A percentile compares a stretch with the other conserved stretches of the same genome.
Conservation (phyloP, 208 protist species). For the Trichomonas vaginalis region DNA sequence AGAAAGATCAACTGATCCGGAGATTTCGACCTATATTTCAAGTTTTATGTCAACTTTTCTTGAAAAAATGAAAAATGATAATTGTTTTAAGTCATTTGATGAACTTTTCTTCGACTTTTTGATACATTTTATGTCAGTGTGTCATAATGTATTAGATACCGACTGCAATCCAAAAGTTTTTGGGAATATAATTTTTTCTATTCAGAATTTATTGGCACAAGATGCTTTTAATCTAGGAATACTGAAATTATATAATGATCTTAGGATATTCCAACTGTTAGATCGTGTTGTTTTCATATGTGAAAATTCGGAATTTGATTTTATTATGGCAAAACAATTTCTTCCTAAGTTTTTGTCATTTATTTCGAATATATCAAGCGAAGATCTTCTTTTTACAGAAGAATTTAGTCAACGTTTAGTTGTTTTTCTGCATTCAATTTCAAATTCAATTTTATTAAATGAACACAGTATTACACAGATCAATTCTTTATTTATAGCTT, state of each 20-base stretch:
- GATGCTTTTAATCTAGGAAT: not conserved
- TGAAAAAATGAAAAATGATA: not conserved
- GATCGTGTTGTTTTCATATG: not conserved
- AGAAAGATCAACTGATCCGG: not conserved
- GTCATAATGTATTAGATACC: not conserved
- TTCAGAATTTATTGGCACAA: not conserved
- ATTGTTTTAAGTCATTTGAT: not conserved
- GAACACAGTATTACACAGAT: no score
- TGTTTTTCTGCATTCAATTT: not conserved
- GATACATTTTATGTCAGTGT: not conserved
- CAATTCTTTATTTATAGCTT: not conserved
- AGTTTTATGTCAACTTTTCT: not conserved
- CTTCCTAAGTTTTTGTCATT: not conserved
- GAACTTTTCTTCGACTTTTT: not conserved
- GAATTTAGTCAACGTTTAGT: not conserved
- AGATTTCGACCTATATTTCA: not conserved
- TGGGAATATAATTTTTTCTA: not conserved
- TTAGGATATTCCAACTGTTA: not conserved
- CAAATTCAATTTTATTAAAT: not conserved
- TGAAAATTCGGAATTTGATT: not conserved
- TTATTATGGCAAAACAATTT: not conserved
- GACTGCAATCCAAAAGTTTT: not conserved
- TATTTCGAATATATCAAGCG: not conserved
- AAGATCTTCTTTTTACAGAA: not conserved
- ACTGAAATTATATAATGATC: not conserved